Base-by-base conservation (phyloP, 148 eudicot species). In the Fagopyrum esculentum region DNA sequence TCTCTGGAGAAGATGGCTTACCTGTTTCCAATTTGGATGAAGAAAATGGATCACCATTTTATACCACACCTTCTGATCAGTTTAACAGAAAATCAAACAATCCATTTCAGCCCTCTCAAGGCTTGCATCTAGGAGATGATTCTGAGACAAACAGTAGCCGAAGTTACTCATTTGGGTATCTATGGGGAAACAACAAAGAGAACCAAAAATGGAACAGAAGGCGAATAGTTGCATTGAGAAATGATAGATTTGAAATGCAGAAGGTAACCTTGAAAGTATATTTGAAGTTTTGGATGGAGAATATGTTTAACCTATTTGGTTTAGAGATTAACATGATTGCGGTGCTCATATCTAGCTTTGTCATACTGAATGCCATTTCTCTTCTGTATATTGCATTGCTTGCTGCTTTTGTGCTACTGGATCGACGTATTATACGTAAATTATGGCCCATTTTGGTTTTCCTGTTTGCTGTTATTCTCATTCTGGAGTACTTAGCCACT, bases 271-370 rank as follows among this genome's bases (percentile, higher is more conserved):
- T 95, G 76, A 92, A 92, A 81, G 85, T 90, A 47, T 95, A 92
- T 79, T 79, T 95, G 83, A 96, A 88, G 87, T 96, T 89, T 81
- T 92, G 99, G 99, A 75, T 86, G 59, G 99, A 96, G 81, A 96
- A 96, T 82, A 83, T 87, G 86, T 96, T 92, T 80, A 92, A 90
- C 78, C 97, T 96, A 72, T 96, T 92, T 81, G 98, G 99, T 48
- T 92, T 96, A 40, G 99, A 96, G 89, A 92, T 96, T 63, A 96
- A 89, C 78, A 92, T 92, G 99, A 84, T 96, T 76, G 93, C 86
- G n/a, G 76, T 96, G 86, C 89, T 96, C 80, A 84, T 96, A 57
- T 83, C 92, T 71, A 96, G 99, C 76, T 96, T 92, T 81, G 93
- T 87, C 55, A 77, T 96, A 80, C 78, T 96, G 82, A 96, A 96